Percentiles rank a stretch among this genome's conserved stretches.
phyloP scores from a whole-genome alignment of 176 grass and related monocot genomes.

The Zizania latifolia region DNA sequence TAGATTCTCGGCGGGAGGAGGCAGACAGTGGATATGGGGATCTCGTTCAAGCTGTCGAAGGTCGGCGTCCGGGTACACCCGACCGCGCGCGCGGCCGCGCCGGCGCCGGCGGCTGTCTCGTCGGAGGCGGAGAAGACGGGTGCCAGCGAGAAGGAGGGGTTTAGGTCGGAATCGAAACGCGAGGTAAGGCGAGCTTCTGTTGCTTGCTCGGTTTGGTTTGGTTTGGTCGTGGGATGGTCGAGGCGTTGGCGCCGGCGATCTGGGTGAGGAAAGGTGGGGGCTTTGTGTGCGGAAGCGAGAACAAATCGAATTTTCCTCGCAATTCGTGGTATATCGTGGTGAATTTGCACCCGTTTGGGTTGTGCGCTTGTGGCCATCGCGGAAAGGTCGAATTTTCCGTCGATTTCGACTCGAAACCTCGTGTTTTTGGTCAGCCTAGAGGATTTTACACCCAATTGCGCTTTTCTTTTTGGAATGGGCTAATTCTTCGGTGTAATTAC shows the following conservation, averaged over 20 bases:
- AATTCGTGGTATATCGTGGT: background rate
- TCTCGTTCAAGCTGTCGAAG: slow-evolving; percentile 82
- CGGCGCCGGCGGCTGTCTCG: background rate
- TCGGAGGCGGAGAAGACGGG: slow-evolving; percentile 13
- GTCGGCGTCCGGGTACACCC: slow-evolving; percentile 51
- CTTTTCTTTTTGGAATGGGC: background rate
- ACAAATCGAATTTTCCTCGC: background rate
- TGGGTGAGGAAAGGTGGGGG: background rate
- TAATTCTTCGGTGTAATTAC: background rate
- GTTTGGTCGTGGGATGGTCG: slow-evolving; percentile 16
- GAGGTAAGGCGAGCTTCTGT: slow-evolving; percentile 27
- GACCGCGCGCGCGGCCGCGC: slow-evolving; percentile 25
- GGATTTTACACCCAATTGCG: background rate
- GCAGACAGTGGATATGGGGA: slow-evolving; percentile 36
- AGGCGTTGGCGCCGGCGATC: background rate
- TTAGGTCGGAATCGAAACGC: background rate
- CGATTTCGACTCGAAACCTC: slow-evolving; percentile 18
- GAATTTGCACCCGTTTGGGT: slow-evolving; percentile 10
- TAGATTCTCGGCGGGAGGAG: background rate
- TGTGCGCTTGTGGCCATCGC: background rate
- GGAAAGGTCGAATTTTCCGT: slow-evolving; percentile 10
- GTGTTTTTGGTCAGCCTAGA: background rate
- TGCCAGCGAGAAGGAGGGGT: slow-evolving; percentile 13
- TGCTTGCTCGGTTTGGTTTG: background rate
- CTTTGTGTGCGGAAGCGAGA: background rate